Evolutionary conservation across 2,329 filamentous ascomycete genomes (phyloP).

Genomic region (Atkinsonella texensis): DNA sequence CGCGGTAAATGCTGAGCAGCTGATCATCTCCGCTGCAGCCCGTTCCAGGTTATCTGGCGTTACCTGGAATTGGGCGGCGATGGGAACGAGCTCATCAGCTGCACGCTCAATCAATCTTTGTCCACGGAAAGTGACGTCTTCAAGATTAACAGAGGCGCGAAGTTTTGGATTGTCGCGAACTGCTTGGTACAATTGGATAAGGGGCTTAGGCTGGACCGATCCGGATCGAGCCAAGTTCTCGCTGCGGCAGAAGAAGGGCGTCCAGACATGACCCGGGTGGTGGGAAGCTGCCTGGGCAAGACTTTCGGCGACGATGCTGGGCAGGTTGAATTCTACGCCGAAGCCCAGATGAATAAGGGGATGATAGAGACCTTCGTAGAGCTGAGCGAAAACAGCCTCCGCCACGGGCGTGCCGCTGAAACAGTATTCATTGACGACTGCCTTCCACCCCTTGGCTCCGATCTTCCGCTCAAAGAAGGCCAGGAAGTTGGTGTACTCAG

Average conservation of each 20-base stretch:
- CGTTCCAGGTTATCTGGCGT: slow-evolving; percentile 25
- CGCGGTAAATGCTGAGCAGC: slow-evolving; percentile 10
- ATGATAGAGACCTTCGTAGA: slow-evolving; percentile 43
- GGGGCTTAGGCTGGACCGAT: background rate
- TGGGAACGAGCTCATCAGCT: slow-evolving; percentile 39
- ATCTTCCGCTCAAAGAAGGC: slow-evolving; percentile 52
- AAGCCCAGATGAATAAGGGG: slow-evolving; percentile 59
- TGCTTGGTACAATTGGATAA: background rate
- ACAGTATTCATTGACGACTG: slow-evolving; percentile 41
- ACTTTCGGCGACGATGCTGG: slow-evolving; percentile 52
- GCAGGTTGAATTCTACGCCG: slow-evolving; percentile 55
- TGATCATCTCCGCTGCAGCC: slow-evolving; percentile 21
- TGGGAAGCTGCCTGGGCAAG: slow-evolving; percentile 53
- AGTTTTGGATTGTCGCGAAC: background rate
- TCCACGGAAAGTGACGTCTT: slow-evolving; percentile 19
- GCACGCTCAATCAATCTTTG: slow-evolving; percentile 25
- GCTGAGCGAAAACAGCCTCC: slow-evolving; percentile 43
- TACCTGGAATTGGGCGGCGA: slow-evolving; percentile 38
- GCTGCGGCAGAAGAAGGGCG: slow-evolving; percentile 25
- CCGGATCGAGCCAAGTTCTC: background rate
- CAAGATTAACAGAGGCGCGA: background rate
- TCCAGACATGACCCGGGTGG: slow-evolving; percentile 18
- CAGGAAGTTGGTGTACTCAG: slow-evolving; percentile 46
- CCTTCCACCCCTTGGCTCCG: slow-evolving; percentile 36
- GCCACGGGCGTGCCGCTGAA: slow-evolving; percentile 44